Conservation (phyloP, 495 filamentous ascomycete species). For the Articulospora tetracladia region DNA sequence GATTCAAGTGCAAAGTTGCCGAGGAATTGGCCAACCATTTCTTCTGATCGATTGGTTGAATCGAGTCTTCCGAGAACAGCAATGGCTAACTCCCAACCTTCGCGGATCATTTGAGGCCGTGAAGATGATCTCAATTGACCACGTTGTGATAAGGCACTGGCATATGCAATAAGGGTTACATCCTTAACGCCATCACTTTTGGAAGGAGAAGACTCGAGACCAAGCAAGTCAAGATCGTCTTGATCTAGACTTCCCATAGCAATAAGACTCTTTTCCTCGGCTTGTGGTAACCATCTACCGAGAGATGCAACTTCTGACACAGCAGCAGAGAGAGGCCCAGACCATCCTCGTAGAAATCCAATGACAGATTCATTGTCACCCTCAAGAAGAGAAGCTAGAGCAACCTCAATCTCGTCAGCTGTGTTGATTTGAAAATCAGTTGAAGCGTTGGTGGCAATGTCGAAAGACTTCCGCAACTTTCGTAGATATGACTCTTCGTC, state of each 20-base stretch:
- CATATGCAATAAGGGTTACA: conserved; percentile 69
- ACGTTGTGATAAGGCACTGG: conserved; percentile 48
- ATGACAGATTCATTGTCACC: conserved; percentile 70
- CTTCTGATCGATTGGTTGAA: conserved; percentile 56
- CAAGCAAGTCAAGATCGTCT: conserved; percentile 52
- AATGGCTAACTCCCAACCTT: conserved; percentile 86
- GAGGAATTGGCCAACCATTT: conserved; percentile 64
- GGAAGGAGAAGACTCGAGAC: conserved; percentile 38
- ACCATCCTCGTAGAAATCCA: conserved; percentile 72
- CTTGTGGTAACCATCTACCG: conserved; percentile 67
- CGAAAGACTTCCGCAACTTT: conserved; percentile 43
- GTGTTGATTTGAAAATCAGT: conserved; percentile 66
- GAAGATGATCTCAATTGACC: conserved; percentile 30
- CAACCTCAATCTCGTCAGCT: conserved; percentile 68
- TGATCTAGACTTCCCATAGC: conserved; percentile 43
- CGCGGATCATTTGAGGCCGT: conserved; percentile 36
- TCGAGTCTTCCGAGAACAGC: conserved; percentile 72
- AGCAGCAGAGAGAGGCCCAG: conserved; percentile 66
- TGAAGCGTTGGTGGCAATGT: conserved; percentile 33
- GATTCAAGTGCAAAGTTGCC: conserved; percentile 60
- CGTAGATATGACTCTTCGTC: conserved; percentile 38
- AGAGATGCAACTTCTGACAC: conserved; percentile 75
- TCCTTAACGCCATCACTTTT: conserved; percentile 58
- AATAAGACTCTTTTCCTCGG: conserved; percentile 40
- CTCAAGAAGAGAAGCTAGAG: conserved; percentile 72